Percentiles rank a stretch among this genome's conserved stretches.
phyloP scores from a whole-genome alignment of 2,329 filamentous ascomycete species.

The Stachybotrys chartarum region DNA sequence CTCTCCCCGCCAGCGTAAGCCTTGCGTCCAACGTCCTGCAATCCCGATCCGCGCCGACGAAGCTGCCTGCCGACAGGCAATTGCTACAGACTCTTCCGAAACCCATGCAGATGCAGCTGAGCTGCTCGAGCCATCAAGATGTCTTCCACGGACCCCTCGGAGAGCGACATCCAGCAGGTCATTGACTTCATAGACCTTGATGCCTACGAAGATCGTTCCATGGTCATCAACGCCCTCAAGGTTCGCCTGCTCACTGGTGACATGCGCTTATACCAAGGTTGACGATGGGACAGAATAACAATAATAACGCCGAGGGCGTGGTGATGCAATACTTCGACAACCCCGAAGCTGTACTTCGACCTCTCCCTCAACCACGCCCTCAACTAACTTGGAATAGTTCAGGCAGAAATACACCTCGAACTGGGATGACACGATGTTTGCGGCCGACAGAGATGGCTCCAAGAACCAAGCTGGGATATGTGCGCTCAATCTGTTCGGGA shows the following conservation, averaged over 20 bases:
- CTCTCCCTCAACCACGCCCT: not conserved
- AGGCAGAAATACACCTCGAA: slow-evolving; percentile 34
- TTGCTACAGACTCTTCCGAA: not conserved
- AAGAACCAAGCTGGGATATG: slow-evolving; percentile 35
- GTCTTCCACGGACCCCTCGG: slow-evolving; percentile 26
- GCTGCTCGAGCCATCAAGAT: slow-evolving; percentile 10
- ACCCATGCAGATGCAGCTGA: not conserved
- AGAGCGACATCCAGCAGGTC: slow-evolving; percentile 29
- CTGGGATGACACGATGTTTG: slow-evolving; percentile 51
- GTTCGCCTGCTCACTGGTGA: slow-evolving; percentile 14
- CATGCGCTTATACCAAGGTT: not conserved
- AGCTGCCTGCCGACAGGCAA: too few species aligned
- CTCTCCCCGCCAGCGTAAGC: too few species aligned
- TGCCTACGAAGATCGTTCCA: slow-evolving; percentile 24
- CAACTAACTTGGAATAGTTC: slow-evolving; percentile 25
- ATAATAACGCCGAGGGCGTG: slow-evolving; percentile 39
- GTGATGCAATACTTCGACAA: slow-evolving; percentile 47
- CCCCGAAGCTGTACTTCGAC: slow-evolving; percentile 19
- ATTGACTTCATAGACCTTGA: slow-evolving; percentile 33
- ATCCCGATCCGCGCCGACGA: not conserved
- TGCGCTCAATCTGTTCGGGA: slow-evolving; percentile 17
- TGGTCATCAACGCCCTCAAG: slow-evolving; percentile 35
- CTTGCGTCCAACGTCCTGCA: not conserved
- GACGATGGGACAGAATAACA: slow-evolving; percentile 24
- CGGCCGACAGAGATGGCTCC: slow-evolving; percentile 43